Conservation (phyloP, 1,139 yeast species). For the Yarrowia galli region DNA sequence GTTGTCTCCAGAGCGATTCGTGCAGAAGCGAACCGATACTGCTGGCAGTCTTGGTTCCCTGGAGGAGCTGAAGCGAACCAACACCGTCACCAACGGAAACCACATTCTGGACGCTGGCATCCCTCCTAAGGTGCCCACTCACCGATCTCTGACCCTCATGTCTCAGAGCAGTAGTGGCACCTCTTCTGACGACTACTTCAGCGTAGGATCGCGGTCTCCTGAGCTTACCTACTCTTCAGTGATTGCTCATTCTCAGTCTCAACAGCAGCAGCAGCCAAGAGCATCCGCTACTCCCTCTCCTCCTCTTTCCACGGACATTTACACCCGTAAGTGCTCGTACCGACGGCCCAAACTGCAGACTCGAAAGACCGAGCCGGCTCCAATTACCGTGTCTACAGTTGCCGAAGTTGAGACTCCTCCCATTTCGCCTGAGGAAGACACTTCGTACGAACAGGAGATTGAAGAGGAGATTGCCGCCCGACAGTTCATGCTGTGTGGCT, state of each 20-base stretch:
- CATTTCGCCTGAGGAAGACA: conserved; percentile 38
- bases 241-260: background rate
- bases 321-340: conserved; percentile 46
- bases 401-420: conserved; percentile 35
- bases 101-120: conserved; percentile 45
- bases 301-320: conserved; percentile 41
- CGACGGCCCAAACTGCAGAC: conserved; percentile 38
- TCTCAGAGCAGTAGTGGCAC: conserved; percentile 40
- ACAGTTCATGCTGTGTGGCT: conserved; percentile 46
- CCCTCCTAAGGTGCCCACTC: conserved; percentile 48
- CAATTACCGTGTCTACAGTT: conserved; percentile 30
- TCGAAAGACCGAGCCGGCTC: conserved; percentile 21
- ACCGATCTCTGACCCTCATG: conserved; percentile 41
- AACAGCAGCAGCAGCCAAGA: background rate
- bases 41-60: conserved; percentile 14
- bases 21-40: conserved; percentile 36
- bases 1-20: conserved; percentile 36
- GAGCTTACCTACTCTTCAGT: background rate
- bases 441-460: conserved; percentile 27
- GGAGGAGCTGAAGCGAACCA: conserved; percentile 37
- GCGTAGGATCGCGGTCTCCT: conserved; percentile 13
- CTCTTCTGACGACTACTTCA: conserved; percentile 36
- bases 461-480: conserved; percentile 38
- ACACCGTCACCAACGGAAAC: conserved; percentile 23
- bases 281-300: background rate